These are phyloP conservation scores for Daldinia concentrica DNA, from an alignment of 495 filamentous ascomycete species.

Conservation along the genomic window DNA sequence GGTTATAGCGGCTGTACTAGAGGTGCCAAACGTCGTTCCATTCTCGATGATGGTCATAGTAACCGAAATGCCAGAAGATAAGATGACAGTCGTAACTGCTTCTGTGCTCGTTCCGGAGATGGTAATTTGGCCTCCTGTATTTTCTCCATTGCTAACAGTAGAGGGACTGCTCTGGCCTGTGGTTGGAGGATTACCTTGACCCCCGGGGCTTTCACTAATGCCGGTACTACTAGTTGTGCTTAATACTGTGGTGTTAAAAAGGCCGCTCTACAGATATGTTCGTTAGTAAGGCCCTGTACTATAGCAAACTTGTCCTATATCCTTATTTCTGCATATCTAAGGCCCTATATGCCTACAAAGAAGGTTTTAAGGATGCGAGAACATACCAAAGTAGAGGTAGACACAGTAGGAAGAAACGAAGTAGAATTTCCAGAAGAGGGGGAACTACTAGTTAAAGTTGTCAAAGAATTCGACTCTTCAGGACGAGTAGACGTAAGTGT, in stretches of 20 bases:
- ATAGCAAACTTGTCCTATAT: background rate
- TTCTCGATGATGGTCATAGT: slow-evolving; percentile 28
- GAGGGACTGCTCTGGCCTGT: slow-evolving; percentile 1
- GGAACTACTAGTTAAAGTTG: slow-evolving; percentile 6
- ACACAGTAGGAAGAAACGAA: slow-evolving; percentile 1
- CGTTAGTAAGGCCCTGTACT: background rate
- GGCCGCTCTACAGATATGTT: slow-evolving; percentile 15
- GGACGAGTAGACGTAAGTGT: background rate
- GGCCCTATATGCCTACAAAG: background rate
- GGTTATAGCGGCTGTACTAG: slow-evolving; percentile 28
- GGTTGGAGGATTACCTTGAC: slow-evolving; percentile 4
- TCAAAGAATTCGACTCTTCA: slow-evolving; percentile 11
- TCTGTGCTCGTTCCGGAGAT: slow-evolving; percentile 22
- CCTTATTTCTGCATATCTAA: background rate
- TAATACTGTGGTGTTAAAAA: background rate
- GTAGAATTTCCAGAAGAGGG: background rate
- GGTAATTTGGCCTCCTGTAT: slow-evolving; percentile 4
- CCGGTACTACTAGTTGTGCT: background rate
- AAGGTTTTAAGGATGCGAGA: background rate
- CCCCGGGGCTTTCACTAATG: background rate
- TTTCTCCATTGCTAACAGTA: slow-evolving; percentile 17
- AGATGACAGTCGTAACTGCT: slow-evolving; percentile 9
- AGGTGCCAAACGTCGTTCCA: slow-evolving; percentile 23
- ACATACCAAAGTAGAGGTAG: slow-evolving; percentile 27
- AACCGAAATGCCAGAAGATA: slow-evolving; percentile 20